These are phyloP conservation scores for Eragrostis tef DNA, from an alignment of 202 grass and related monocot species.

Conservation along the genomic window DNA sequence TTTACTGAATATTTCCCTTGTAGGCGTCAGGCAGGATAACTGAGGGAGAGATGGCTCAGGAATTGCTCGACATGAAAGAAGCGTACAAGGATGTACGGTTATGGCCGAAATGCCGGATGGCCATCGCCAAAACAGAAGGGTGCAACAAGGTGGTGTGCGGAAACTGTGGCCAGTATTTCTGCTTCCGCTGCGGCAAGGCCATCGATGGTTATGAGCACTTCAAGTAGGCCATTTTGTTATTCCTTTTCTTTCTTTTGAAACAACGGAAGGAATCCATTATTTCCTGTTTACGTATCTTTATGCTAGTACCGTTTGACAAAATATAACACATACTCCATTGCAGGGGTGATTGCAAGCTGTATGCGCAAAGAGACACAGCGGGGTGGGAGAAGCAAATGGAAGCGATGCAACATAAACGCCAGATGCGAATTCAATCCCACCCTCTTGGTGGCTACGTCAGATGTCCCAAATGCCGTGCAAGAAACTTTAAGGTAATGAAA, in stretches of 20 bases:
- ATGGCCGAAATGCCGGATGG: constrained; percentile 76
- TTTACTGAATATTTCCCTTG: background rate
- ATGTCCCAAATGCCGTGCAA: constrained; percentile 67
- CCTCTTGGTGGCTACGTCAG: constrained; percentile 37
- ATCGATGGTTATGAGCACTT: constrained; percentile 85
- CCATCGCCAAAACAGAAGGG: constrained; percentile 69
- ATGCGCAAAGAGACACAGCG: constrained; percentile 53
- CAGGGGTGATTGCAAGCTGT: constrained; percentile 58
- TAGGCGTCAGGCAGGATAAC: constrained; percentile 40
- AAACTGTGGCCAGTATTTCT: constrained; percentile 74
- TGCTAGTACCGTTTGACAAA: no score
- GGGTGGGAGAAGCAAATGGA: constrained; percentile 64
- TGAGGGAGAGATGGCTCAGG: constrained; percentile 54
- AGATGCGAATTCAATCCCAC: constrained; percentile 38
- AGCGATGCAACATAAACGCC: constrained; percentile 45
- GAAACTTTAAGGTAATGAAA: constrained; percentile 62
- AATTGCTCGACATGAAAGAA: constrained; percentile 59
- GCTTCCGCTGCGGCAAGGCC: constrained; percentile 77
- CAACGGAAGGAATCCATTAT: background rate
- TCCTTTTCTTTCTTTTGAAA: background rate
- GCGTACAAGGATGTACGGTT: constrained; percentile 63
- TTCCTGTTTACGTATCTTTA: background rate
- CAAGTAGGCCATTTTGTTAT: constrained; percentile 45
- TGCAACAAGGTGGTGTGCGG: constrained; percentile 83
- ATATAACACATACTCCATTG: background rate